Evolutionary conservation across 148 eudicot species (phyloP).

Genomic region (Gaultheria prostrata): DNA sequence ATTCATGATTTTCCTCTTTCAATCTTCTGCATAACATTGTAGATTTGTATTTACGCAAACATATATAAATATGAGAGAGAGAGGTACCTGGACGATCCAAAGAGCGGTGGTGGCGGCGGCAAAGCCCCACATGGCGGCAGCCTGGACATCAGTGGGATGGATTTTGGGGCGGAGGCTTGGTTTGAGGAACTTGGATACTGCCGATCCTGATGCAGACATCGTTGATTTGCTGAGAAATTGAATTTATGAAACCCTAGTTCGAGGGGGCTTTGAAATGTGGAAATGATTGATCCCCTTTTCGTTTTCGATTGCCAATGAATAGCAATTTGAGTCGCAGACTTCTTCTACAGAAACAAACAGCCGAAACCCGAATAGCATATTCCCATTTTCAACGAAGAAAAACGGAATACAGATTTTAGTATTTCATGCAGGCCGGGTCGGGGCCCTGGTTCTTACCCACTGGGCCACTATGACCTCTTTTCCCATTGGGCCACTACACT

Average conservation of each 20-base stretch:
- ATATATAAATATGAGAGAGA: too few species aligned
- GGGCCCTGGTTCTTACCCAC: too few species aligned
- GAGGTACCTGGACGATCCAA: slow-evolving; percentile 59
- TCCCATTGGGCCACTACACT: too few species aligned
- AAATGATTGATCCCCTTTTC: background rate
- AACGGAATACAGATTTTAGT: too few species aligned
- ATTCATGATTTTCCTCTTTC: too few species aligned
- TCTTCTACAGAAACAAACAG: too few species aligned
- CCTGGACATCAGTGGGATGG: slow-evolving; percentile 51
- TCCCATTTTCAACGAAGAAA: too few species aligned
- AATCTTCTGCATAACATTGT: background rate
- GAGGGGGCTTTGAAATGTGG: background rate
- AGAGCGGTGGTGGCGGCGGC: slow-evolving; percentile 57
- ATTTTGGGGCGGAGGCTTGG: slow-evolving; percentile 30
- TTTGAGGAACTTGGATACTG: slow-evolving; percentile 36
- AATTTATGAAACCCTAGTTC: slow-evolving; percentile 24
- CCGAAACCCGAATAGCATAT: too few species aligned
- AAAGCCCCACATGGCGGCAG: slow-evolving; percentile 79
- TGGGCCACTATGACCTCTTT: too few species aligned
- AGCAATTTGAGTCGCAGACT: background rate
- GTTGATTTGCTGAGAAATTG: slow-evolving; percentile 3
- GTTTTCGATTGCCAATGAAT: background rate
- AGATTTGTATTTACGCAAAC: background rate
- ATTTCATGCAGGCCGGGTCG: too few species aligned
- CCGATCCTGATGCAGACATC: slow-evolving; percentile 33